phyloP scores from a whole-genome alignment of 1,284 basidiomycete genomes.

The Heterobasidion annosum region DNA sequence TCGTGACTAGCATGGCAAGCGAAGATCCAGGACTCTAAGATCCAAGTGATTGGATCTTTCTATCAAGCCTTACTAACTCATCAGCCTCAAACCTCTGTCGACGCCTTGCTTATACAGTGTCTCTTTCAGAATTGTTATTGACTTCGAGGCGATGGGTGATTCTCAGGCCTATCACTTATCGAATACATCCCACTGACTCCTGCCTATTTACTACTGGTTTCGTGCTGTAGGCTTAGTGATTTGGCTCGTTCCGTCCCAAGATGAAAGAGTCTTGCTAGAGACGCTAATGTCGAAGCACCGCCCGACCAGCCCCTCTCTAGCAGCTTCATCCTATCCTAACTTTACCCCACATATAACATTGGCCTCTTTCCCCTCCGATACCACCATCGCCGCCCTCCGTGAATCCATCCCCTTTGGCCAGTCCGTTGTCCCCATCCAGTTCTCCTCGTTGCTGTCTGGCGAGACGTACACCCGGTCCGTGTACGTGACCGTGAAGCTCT shows the following conservation, averaged over 20 bases:
- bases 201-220: neutral
- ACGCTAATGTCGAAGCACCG: constrained; percentile 34
- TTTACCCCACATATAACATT: constrained; percentile 69
- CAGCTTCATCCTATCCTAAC: constrained; percentile 37
- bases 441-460: constrained; percentile 45
- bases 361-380: constrained; percentile 32
- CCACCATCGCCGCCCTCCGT: constrained; percentile 24
- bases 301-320: constrained; percentile 14
- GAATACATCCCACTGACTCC: neutral
- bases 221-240: constrained; percentile 36
- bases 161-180: no score
- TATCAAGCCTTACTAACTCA: no score
- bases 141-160: no score
- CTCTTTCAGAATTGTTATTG: no score
- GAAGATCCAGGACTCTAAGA: no score
- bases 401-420: constrained; percentile 29
- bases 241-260: constrained; percentile 50
- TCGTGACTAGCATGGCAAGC: no score
- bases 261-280: constrained; percentile 30
- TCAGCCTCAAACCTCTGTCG: no score
- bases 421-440: constrained; percentile 28
- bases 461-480: constrained; percentile 63
- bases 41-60: no score
- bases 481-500: constrained; percentile 40
- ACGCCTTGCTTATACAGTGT: no score